Evolutionary conservation across 2,329 filamentous ascomycete species (phyloP), one percentile per base, ranked within the genome.

Genomic region (Cercospora nicotianae): DNA sequence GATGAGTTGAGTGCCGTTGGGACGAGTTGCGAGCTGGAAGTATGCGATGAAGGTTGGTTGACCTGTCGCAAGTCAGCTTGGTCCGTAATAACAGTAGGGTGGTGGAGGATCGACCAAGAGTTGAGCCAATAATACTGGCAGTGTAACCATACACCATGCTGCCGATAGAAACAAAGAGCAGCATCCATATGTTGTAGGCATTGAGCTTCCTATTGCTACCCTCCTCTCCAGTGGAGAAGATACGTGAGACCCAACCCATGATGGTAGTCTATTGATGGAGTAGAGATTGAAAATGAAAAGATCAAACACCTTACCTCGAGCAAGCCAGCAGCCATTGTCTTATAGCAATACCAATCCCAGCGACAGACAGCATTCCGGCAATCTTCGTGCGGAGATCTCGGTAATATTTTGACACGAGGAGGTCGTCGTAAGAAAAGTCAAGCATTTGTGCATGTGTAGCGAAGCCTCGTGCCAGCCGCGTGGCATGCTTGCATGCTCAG

Each of bases 21-120:
- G 60, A 5, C 69, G 68, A 9, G 72, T 73, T 31, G 70, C 70
- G 33, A 74, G 71, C 20, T 67, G 63, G 53, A 74, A 71, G 65
- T 74, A 73, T 9, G 48, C 61, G 31, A 73, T 67, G 63, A 74
- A 74, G 0, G 69, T 69, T 4, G 72, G 72, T 53, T 72, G 72
- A 9, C 66, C 69, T 70, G 30, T 30, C n/a, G 13, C 12, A 5
- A 30, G n/a, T 63, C 18, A 26, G 18, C n/a, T 65, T 53, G 42
- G 3, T 39, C 16, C 5, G 36, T 1, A 4, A 16, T 23, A 2
- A 0, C 2, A 42, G 1, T 7, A 48, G 26, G 6, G 2, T 6
- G 4, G 45, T 20, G 48, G 7, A 55, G 23, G 7, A 20, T 57
- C 7, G 64, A 67, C 69, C 71, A 5, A 73, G 60, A 6, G 71